These are phyloP conservation scores for Crepidotus variabilis DNA, from an alignment of 768 basidiomycete species.

Conservation along the genomic window DNA sequence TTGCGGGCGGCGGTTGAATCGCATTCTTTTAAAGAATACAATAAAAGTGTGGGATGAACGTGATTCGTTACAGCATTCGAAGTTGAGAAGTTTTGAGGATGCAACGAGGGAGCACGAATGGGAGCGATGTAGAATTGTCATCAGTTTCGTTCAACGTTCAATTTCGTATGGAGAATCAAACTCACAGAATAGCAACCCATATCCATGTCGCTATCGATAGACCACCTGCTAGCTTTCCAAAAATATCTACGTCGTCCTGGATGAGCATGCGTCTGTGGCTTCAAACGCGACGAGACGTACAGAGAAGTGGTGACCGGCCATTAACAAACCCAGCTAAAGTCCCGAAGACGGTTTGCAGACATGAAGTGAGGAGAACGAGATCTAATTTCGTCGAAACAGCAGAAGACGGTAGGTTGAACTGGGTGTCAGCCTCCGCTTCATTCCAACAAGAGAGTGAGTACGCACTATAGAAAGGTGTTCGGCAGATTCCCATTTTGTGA, in stretches of 20 bases:
- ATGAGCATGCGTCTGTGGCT: constrained; percentile 1
- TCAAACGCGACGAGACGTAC: constrained; percentile 14
- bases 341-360: constrained; percentile 30
- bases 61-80: not conserved
- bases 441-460: not conserved
- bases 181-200: constrained; percentile 31
- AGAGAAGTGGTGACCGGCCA: constrained; percentile 26
- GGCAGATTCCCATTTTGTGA: constrained; percentile 16
- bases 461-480: constrained; percentile 29
- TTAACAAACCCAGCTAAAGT: constrained; percentile 29
- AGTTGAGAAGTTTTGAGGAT: not conserved
- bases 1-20: constrained; percentile 25
- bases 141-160: not conserved
- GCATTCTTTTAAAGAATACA: constrained; percentile 17
- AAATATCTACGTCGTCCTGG: constrained; percentile 19
- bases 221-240: constrained; percentile 27
- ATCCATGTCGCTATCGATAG: constrained; percentile 28
- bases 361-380: constrained; percentile 28
- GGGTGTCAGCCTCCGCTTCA: constrained; percentile 2
- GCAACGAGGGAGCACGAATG: not conserved
- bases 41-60: not conserved
- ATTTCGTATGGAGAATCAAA: not conserved
- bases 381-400: constrained; percentile 13
- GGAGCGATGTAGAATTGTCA: not conserved
- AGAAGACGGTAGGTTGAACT: not conserved